Base-by-base conservation (phyloP, 2,329 filamentous ascomycete species). In the Cadophora malorum region DNA sequence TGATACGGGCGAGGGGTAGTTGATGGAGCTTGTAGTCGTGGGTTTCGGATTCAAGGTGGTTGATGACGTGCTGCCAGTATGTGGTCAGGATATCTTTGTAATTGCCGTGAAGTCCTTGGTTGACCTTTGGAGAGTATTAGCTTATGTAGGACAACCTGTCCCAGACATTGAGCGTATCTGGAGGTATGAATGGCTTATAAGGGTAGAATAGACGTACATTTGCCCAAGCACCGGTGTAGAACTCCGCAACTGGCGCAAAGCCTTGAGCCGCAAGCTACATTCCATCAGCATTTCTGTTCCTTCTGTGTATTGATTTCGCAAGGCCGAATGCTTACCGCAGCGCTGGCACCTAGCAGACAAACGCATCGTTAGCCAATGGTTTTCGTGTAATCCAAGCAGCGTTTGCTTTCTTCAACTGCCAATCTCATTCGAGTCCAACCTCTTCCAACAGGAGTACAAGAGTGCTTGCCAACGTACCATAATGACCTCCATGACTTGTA, bases 1-100 rank as follows among this genome's bases (percentile, higher is more conserved):
- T 99, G 83, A 99, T 99, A 65, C 96, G 91, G n/a, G 96, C 96
- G 50, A 99, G 86, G 1, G 96, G 96, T 49, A 99, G 86, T 80
- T 98, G 96, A 79, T 99, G 96, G 66, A 98, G 88, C 82, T 99
- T 99, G 86, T 98, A 99, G 81, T 99, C 96, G 80, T 99, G 96
- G 60, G 91, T 93, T 76, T 98, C 96, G 69, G 88, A 93, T 82
- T 99, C 96, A 68, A 99, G 88, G 79, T 97, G 94, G 73, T 91
- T 95, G 82, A 99, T 97, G 71, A 94, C 96, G 78, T 99, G 95
- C 80, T 99, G 96, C 96, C 96, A 99, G 83, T 99, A 99, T 6
- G 95, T 97, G 53, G 96, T 97, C 75, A 99, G 85, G 76, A 98
- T 97, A 79, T 99, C 96, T 79, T 97, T 95, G 80, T 97, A 97